Evolutionary conservation across 108 stramenopile genomes (phyloP).

Genomic region (Epipyxis sp.): DNA sequence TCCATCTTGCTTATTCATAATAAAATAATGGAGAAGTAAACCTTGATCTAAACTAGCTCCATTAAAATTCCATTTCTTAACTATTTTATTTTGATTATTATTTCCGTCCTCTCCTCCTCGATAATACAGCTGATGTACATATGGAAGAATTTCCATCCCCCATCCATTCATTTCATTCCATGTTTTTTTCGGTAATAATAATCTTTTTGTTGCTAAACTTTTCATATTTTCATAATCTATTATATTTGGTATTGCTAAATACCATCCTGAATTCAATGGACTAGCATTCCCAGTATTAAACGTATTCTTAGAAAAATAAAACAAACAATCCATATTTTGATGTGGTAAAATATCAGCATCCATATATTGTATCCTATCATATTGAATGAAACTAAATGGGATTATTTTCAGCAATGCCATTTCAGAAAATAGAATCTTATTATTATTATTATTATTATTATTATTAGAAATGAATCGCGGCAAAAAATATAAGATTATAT

Average conservation of each 20-base stretch:
- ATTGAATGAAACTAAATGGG: conserved; percentile 52
- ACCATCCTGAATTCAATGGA: conserved; percentile 32
- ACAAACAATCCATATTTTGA: conserved; percentile 28
- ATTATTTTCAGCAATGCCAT: conserved; percentile 30
- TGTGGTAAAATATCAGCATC: conserved; percentile 59
- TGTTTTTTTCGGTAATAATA: background rate
- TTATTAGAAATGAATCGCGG: background rate
- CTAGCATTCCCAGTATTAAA: conserved; percentile 8
- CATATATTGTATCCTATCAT: conserved; percentile 62
- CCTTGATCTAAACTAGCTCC: conserved; percentile 30
- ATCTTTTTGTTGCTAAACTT: background rate
- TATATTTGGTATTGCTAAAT: conserved; percentile 10
- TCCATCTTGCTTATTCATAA: background rate
- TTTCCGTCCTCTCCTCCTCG: no score
- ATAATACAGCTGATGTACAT: background rate
- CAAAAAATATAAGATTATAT: background rate
- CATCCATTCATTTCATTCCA: conserved; percentile 22
- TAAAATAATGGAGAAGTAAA: conserved; percentile 5
- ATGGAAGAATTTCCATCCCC: background rate
- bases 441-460: background rate
- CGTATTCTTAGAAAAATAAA: background rate
- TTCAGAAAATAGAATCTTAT: background rate
- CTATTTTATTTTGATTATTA: background rate
- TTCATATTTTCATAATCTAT: background rate
- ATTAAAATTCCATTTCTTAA: conserved; percentile 25